Percentiles rank a stretch among this genome's conserved stretches.
phyloP scores from a whole-genome alignment of 2,329 filamentous ascomycete genomes.

The Cladosporium sp. region DNA sequence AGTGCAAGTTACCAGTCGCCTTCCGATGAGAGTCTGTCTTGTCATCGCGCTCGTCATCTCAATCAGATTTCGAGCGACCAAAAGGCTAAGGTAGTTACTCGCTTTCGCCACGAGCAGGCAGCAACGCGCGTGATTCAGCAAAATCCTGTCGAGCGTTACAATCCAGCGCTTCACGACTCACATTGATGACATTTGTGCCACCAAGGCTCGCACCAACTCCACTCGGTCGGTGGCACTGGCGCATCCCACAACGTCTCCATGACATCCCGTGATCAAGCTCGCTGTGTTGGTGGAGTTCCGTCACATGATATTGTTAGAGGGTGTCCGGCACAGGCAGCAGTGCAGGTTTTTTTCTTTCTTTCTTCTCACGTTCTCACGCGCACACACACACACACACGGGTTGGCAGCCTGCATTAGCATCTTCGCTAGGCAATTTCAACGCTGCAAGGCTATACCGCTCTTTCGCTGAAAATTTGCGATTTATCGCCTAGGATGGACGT shows the following conservation, averaged over 20 bases:
- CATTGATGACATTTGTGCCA: neutral
- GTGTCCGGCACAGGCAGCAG: neutral
- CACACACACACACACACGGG: neutral
- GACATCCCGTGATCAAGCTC: neutral
- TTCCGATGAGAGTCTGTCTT: no score
- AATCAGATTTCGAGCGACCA: no score
- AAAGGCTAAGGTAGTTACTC: no score
- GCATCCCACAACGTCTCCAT: neutral
- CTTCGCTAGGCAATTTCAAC: neutral
- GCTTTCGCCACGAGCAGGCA: no score
- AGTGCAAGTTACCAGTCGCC: no score
- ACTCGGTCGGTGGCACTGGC: neutral
- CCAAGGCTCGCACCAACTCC: neutral
- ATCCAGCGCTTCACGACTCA: neutral
- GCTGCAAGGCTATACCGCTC: slow-evolving; percentile 2
- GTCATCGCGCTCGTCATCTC: no score
- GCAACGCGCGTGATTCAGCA: no score
- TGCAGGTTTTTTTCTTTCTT: neutral
- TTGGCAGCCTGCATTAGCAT: neutral
- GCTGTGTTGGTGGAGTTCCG: neutral
- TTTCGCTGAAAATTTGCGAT: neutral
- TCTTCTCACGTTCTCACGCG: no score
- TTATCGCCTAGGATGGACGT: no score
- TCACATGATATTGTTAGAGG: neutral
- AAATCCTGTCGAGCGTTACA: no score